These are phyloP conservation scores for Allium sativum DNA, from an alignment of 106 monocot genomes.

Conservation along the genomic window DNA sequence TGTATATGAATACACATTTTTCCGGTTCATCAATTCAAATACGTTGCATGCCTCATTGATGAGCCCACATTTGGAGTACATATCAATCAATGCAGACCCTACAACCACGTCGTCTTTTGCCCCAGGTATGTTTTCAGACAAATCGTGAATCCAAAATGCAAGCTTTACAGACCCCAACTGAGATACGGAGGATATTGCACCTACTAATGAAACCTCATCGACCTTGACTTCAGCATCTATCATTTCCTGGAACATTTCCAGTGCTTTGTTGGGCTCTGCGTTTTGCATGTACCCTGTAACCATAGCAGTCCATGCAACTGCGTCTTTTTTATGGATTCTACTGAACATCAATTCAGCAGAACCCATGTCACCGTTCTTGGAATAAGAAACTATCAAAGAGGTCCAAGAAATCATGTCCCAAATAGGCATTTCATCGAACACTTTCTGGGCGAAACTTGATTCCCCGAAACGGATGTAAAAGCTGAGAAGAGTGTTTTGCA, in stretches of 20 bases:
- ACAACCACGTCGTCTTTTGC: constrained; percentile 16
- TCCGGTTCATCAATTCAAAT: constrained; percentile 21
- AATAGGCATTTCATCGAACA: constrained; percentile 42
- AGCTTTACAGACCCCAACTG: constrained; percentile 30
- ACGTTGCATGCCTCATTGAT: constrained; percentile 34
- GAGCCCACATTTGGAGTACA: constrained; percentile 65
- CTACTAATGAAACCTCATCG: constrained; percentile 38
- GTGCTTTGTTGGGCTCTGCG: constrained; percentile 40
- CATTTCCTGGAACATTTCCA: constrained; percentile 40
- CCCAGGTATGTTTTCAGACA: constrained; percentile 8
- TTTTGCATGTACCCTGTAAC: constrained; percentile 61
- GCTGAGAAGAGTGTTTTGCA: constrained; percentile 36
- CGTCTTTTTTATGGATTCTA: constrained; percentile 23
- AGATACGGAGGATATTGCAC: constrained; percentile 39
- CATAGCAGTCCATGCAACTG: constrained; percentile 69
- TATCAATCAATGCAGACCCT: constrained; percentile 62
- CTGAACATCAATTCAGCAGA: constrained; percentile 31
- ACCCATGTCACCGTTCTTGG: constrained; percentile 32
- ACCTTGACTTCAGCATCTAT: constrained; percentile 14
- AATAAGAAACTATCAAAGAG: constrained; percentile 39
- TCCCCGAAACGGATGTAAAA: constrained; percentile 27
- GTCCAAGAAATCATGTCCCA: constrained; percentile 46
- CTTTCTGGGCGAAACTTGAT: constrained; percentile 16
- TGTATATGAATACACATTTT: constrained; percentile 46
- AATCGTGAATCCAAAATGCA: constrained; percentile 20